phyloP scores from a whole-genome alignment of 345 rosid species.

The Arabis hirsuta region DNA sequence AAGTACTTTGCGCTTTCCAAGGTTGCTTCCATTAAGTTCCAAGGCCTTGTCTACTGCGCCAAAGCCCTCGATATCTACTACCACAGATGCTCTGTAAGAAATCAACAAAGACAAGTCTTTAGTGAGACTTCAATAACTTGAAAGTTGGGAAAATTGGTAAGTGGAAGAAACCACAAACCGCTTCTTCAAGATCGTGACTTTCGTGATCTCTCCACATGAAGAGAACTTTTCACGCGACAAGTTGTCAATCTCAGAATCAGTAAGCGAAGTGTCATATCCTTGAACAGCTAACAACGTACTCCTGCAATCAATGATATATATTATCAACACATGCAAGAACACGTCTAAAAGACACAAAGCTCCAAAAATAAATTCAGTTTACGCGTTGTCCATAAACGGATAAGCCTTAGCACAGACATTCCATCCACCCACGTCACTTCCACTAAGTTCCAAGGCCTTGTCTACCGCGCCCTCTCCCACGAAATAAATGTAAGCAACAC shows the following conservation, averaged over 20 bases:
- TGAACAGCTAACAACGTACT: not conserved
- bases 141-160: not conserved
- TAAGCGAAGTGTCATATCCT: not conserved
- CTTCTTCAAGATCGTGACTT: fast-evolving
- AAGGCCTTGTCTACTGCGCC: not conserved
- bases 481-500: too few species aligned
- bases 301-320: not conserved
- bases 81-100: not conserved
- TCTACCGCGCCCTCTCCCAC: too few species aligned
- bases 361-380: too few species aligned
- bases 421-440: too few species aligned
- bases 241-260: not conserved
- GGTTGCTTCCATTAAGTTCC: not conserved
- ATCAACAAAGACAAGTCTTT: not conserved
- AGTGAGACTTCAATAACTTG: not conserved
- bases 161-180: not conserved
- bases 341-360: too few species aligned
- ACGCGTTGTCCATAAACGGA: too few species aligned
- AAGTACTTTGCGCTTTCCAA: not conserved
- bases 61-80: not conserved
- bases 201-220: not conserved
- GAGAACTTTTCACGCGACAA: not conserved
- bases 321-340: too few species aligned
- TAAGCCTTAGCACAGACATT: too few species aligned
- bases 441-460: too few species aligned